Base-by-base conservation (phyloP, 768 basidiomycete species). In the Xerocomellus chrysenteron region DNA sequence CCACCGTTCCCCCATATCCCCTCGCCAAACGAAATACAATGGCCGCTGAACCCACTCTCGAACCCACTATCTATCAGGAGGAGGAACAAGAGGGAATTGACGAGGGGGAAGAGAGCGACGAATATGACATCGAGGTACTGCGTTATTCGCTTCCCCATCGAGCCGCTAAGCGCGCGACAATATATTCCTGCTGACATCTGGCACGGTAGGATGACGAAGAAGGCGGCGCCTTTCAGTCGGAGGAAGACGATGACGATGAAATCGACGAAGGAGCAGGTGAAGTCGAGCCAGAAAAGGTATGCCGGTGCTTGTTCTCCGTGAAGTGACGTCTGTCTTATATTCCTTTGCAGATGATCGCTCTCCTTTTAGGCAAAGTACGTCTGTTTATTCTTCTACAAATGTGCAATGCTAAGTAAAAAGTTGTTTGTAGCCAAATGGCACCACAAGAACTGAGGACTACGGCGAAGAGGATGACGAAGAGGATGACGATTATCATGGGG, bases 41-140 rank as follows among this genome's bases (percentile, higher is more conserved):
- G 70, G 48, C 65, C 30, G 48, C 64, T 44, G 55, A 69, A 52
- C 61, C 67, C 26, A 17, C 56, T 1, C 21, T 43, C 11, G 58
- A 73, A 33, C 57, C 63, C 5, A 46, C 53, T 11, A 11, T 47
- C 39, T 0, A 7, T 0, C 14, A 3, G 1, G 43, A 57, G 21
- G 59, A 65, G 36, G 44, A 39, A 28, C n/a, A 35, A 9, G 56
- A 61, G 14, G 59, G 56, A 30, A 3, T 6, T 21, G 49, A 60
- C 7, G 64, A 63, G 2, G 69, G 50, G 13, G 71, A 73, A n/a
- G 68, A 72, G 30, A 69, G 61, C 30, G 69, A 70, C 21, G n/a
- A 17, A 2, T 73, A 71, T 46, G 69, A 66, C 0, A 3, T 57
- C 26, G 65, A 71, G 58, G 69, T 70, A 47, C 45, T n/a, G 52